Conservation (phyloP, 75 land plant species). For the Cryptomeria japonica region DNA sequence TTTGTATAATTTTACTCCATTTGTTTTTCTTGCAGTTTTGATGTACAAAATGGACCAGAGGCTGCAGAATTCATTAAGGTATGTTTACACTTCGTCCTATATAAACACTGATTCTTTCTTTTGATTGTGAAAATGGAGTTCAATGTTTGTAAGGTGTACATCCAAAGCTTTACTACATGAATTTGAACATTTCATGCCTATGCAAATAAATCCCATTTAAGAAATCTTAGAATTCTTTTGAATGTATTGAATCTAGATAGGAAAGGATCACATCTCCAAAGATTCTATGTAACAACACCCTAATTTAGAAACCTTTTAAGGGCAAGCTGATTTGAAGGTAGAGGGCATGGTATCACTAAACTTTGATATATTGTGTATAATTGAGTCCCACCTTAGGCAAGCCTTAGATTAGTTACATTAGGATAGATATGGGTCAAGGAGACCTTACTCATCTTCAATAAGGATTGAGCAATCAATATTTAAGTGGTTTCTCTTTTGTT, state of each 20-base stretch:
- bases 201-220: too few species aligned
- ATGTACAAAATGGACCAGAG: conserved; percentile 84
- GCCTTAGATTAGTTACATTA: not conserved
- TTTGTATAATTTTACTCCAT: not conserved
- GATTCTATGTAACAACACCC: not conserved
- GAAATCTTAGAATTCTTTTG: too few species aligned
- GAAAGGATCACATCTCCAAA: not conserved
- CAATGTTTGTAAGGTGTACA: not conserved
- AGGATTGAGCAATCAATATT: too few species aligned
- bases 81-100: not conserved
- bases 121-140: not conserved
- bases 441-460: not conserved
- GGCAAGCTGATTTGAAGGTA: not conserved
- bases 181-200: too few species aligned
- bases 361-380: too few species aligned
- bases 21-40: conserved; percentile 69
- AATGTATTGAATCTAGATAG: not conserved
- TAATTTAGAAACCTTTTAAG: not conserved
- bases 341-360: not conserved
- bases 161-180: too few species aligned
- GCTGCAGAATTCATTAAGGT: conserved; percentile 95
- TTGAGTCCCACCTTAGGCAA: not conserved
- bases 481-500: not conserved
- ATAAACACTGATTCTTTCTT: not conserved
- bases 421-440: not conserved